Base-by-base conservation (phyloP, 2,329 filamentous ascomycete species). In the Diaporthe citri region DNA sequence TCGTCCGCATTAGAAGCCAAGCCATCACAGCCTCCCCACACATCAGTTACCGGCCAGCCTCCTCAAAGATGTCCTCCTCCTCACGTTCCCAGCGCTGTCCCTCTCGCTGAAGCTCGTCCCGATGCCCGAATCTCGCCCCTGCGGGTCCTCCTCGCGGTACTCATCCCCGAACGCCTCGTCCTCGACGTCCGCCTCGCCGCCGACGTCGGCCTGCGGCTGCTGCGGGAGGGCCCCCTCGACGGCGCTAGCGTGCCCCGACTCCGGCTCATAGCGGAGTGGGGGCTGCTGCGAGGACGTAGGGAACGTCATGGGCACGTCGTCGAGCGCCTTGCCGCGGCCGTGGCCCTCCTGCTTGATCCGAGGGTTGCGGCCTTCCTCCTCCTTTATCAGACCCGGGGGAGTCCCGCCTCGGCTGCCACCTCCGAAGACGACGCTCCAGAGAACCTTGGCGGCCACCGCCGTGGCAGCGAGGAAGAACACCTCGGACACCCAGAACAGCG, bases 401-500 rank as follows among this genome's bases (percentile, higher is more conserved):
- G 64, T 75, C 55, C 67, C 22, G 71, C 76, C 43, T 52, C 75
- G 25, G 55, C 36, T 39, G 10, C 77, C 77, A 15, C 71, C 57
- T 71, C 77, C 36, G 76, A 82, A 46, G 85, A 85, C 12, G 82
- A 86, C 28, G 71, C 81, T 80, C 78, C 94, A 79, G 0, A 89
- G 60, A 2, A 89, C 82, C 93, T 94, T 97, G 0, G 90, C 92
- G 6, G 28, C 71, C 25, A 56, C 36, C 2, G 71, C 71, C 1
- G 46, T 64, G 0, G 92, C 51, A 1, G 87, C 86, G 82, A 94
- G 90, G 56, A 92, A 93, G 0, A 91, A 77, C 79, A 97, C 88
- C 80, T 96, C 95, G 17, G 91, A 90, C 1, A 86, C 81, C 95
- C 96, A 98, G 83, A 98, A 98, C 0, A 90, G 78, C 0, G 86